A percentile compares a stretch with the other conserved stretches of the same genome.
Conservation (phyloP, 306 rosid species). For the Hippophae tibetana region DNA sequence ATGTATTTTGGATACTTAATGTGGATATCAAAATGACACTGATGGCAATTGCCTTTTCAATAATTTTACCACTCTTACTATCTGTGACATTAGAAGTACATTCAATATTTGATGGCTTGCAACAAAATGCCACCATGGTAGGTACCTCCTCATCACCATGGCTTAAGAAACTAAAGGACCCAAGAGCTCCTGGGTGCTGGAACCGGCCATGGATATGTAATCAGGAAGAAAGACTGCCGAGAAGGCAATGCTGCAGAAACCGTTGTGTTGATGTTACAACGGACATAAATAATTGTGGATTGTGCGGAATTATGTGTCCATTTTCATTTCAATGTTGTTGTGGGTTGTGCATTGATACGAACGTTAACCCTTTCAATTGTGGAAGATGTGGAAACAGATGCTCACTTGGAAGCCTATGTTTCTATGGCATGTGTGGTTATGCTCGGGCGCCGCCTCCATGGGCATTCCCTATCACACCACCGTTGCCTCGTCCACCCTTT, state of each 20-base stretch:
- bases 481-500: not conserved
- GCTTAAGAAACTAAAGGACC: slow-evolving; percentile 19
- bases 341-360: slow-evolving; percentile 41
- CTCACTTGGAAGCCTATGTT: slow-evolving; percentile 28
- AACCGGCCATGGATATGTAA: slow-evolving; percentile 29
- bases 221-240: slow-evolving; percentile 14
- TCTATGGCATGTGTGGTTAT: slow-evolving; percentile 63
- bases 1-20: not conserved
- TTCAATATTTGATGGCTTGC: slow-evolving; percentile 1
- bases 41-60: slow-evolving; percentile 1
- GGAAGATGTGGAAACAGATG: slow-evolving; percentile 61
- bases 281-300: slow-evolving; percentile 47
- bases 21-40: slow-evolving; percentile 2
- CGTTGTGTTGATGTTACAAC: slow-evolving; percentile 42
- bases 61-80: slow-evolving; percentile 6
- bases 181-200: slow-evolving; percentile 30
- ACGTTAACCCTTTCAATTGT: slow-evolving; percentile 36
- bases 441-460: slow-evolving; percentile 8
- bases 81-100: slow-evolving; percentile 9
- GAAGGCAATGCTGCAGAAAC: slow-evolving; percentile 36
- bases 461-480: not conserved
- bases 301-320: slow-evolving; percentile 34
- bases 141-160: slow-evolving; percentile 26
- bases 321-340: slow-evolving; percentile 48
- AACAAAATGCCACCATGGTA: slow-evolving; percentile 2